These are phyloP conservation scores for Ogataea pignaliae DNA, from an alignment of 805 yeast species.

Conservation along the genomic window DNA sequence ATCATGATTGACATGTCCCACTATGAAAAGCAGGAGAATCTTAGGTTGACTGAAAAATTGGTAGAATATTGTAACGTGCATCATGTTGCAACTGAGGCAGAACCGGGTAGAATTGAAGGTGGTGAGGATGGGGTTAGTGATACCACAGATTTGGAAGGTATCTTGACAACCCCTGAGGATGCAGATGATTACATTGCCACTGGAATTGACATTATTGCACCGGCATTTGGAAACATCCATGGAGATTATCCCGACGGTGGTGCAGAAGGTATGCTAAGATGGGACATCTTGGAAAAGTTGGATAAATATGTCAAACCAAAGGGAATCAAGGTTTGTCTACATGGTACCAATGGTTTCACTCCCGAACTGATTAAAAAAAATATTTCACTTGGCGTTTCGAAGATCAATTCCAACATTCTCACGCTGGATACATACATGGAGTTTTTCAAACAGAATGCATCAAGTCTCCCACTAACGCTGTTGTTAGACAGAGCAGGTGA, in stretches of 20 bases:
- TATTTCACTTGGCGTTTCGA: slow-evolving; percentile 28
- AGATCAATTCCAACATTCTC: slow-evolving; percentile 31
- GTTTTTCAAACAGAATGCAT: slow-evolving; percentile 20
- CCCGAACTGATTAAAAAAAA: slow-evolving; percentile 25
- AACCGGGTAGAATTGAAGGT: slow-evolving; percentile 36
- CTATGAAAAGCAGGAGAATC: slow-evolving; percentile 32
- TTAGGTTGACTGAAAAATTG: slow-evolving; percentile 25
- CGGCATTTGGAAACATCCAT: slow-evolving; percentile 36
- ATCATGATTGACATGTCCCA: slow-evolving; percentile 38
- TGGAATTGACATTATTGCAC: slow-evolving; percentile 34
- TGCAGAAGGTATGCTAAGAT: slow-evolving; percentile 22
- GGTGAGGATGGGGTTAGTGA: slow-evolving; percentile 33
- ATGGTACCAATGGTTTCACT: slow-evolving; percentile 31
- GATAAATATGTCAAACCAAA: slow-evolving; percentile 14
- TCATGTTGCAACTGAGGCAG: slow-evolving; percentile 35
- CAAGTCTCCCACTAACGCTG: slow-evolving; percentile 23
- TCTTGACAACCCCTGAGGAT: slow-evolving; percentile 30
- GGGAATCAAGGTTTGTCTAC: slow-evolving; percentile 28
- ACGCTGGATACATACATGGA: slow-evolving; percentile 27
- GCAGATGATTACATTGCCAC: slow-evolving; percentile 30
- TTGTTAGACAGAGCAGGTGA: slow-evolving; percentile 25
- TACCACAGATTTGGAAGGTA: slow-evolving; percentile 26
- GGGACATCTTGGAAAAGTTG: slow-evolving; percentile 25
- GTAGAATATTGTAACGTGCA: slow-evolving; percentile 26
- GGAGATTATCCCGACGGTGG: slow-evolving; percentile 33